Evolutionary conservation across 2,329 filamentous ascomycete species (phyloP), one percentile per base, ranked within the genome.

Genomic region (Atkinsonella hypoxylon): DNA sequence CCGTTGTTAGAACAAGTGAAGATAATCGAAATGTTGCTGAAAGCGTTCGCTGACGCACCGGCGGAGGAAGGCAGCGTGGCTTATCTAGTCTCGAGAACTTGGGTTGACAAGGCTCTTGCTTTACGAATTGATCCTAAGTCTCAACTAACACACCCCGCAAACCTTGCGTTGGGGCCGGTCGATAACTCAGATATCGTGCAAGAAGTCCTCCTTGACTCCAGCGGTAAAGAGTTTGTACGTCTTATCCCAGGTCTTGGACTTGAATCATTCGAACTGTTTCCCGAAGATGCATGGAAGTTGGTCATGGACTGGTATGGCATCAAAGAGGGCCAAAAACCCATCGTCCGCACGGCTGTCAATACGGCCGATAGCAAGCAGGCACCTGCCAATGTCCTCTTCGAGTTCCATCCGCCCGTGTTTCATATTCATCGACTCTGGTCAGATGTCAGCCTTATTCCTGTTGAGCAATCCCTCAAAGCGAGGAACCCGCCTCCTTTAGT

Each of bases 151-250:
- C 85, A 86, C 55, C 69, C 74, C n/a, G 63, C 73, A 11, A 76
- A 83, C 52, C 76, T 80, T 4, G 59, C 70, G 8, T 77, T 93
- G 51, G 89, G 89, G 1, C 86, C 87, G 0, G 78, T 97, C 32
- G 89, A 96, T 71, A 96, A 96, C 62, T 82, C 85, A 0, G 85
- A 90, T 61, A 82, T 96, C 53, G 81, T 90, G 48, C 72, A 82
- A 53, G 76, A 82, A 55, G 73, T 76, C 36, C 70, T 82, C 51
- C 67, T 65, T 47, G 76, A 81, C 52, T 68, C 72, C 10, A 64
- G 64, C 17, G 71, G 70, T 43, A 67, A 70, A 13, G 70, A 76
- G 15, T 95, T 89, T 59, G 78, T 91, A 32, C 82, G 86, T 3
- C 74, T 97, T 43, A 85, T 82, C 57, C 79, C 79, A 1, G 87